These are phyloP conservation scores for Myriosclerotinia curreyana DNA, from an alignment of 2,329 filamentous ascomycete genomes.

Conservation along the genomic window DNA sequence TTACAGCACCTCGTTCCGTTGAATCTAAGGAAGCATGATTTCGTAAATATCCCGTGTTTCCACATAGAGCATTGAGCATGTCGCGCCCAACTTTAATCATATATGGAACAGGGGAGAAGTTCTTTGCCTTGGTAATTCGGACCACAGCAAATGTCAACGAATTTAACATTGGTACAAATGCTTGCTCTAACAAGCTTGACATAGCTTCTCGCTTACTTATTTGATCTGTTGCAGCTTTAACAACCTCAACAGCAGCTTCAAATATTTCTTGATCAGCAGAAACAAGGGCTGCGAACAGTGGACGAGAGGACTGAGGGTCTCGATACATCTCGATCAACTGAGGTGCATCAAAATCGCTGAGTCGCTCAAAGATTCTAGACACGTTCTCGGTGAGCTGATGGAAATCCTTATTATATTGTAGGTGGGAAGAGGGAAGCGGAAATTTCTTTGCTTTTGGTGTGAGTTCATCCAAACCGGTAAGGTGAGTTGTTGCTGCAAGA, in stretches of 20 bases:
- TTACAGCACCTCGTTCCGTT: conserved; percentile 45
- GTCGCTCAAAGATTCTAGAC: conserved; percentile 69
- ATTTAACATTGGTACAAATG: conserved; percentile 46
- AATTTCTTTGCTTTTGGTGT: conserved; percentile 33
- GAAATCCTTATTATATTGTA: conserved; percentile 76
- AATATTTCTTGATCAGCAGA: conserved; percentile 77
- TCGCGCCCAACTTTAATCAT: conserved; percentile 57
- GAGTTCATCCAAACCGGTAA: conserved; percentile 76
- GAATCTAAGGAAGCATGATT: conserved; percentile 30
- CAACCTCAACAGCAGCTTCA: conserved; percentile 73
- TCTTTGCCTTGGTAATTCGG: conserved; percentile 44
- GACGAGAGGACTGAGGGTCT: conserved; percentile 64
- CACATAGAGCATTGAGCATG: conserved; percentile 55
- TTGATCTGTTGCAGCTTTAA: conserved; percentile 78
- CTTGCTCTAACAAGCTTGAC: conserved; percentile 46
- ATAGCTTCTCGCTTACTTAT: conserved; percentile 51
- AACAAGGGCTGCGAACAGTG: conserved; percentile 75
- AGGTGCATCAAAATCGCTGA: conserved; percentile 70
- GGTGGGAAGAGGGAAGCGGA: conserved; percentile 53
- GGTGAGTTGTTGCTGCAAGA: conserved; percentile 54
- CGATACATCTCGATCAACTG: conserved; percentile 69
- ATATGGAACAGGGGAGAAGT: conserved; percentile 57
- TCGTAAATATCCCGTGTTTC: conserved; percentile 51
- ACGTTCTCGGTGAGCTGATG: conserved; percentile 60
- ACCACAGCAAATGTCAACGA: conserved; percentile 46